Conservation (phyloP, 1,284 basidiomycete genomes). For the Apiotrichum porosum region DNA sequence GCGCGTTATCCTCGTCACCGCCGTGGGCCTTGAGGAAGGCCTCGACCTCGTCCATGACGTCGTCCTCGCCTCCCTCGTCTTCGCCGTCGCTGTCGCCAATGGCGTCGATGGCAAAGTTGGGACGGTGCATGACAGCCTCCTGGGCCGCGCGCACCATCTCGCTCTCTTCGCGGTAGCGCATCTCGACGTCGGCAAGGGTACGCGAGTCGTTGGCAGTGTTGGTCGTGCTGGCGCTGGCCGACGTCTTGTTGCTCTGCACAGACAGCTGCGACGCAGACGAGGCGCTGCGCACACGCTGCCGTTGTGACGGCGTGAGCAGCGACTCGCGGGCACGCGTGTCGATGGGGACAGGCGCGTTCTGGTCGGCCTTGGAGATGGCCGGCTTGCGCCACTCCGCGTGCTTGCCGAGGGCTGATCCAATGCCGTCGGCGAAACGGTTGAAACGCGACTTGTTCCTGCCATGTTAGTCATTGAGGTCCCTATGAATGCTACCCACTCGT, state of each 20-base stretch:
- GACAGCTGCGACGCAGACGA: constrained; percentile 38
- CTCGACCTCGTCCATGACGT: constrained; percentile 89
- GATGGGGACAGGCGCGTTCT: constrained; percentile 52
- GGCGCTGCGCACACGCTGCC: constrained; percentile 25
- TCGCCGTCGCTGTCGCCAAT: constrained; percentile 75
- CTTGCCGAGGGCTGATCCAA: constrained; percentile 86
- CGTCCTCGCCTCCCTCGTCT: constrained; percentile 53
- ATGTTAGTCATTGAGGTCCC: constrained; percentile 2
- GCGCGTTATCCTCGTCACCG: constrained; percentile 65
- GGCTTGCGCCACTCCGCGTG: constrained; percentile 61
- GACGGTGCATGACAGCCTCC: constrained; percentile 79
- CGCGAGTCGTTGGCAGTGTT: constrained; percentile 45
- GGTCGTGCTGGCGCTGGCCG: constrained; percentile 56
- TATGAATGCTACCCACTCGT: constrained; percentile 53
- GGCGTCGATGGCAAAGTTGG: constrained; percentile 89
- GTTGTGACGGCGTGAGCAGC: constrained; percentile 56
- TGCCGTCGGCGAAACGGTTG: constrained; percentile 71
- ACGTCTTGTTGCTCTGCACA: constrained; percentile 19
- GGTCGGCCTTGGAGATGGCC: constrained; percentile 74
- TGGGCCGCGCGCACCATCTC: constrained; percentile 69
- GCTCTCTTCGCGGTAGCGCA: constrained; percentile 43
- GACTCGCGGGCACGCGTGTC: constrained; percentile 85
- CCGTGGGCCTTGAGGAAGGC: constrained; percentile 74
- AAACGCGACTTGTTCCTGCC: constrained; percentile 43
- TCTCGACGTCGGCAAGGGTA: constrained; percentile 48